A percentile compares a stretch with the other conserved stretches of the same genome.
phyloP scores from a whole-genome alignment of 306 rosid species.

The Prunus fruticosa region DNA sequence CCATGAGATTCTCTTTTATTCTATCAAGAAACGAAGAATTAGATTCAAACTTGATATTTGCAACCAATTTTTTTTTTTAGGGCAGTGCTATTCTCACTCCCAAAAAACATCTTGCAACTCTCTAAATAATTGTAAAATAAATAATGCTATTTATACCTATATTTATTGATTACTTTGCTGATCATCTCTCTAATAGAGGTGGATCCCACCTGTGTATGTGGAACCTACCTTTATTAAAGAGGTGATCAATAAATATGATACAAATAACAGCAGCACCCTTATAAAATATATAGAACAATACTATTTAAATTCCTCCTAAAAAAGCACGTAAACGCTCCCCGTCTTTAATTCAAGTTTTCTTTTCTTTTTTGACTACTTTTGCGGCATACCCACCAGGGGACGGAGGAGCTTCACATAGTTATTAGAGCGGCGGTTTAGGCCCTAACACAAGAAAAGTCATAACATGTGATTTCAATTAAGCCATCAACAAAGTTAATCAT shows the following conservation, averaged over 20 bases:
- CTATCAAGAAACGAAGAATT: neutral
- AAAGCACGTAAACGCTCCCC: neutral
- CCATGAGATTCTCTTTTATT: neutral
- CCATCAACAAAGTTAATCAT: neutral
- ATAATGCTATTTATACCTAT: too few species aligned
- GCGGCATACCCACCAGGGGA: neutral
- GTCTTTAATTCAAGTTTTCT: neutral
- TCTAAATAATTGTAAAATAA: neutral
- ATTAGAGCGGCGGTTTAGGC: neutral
- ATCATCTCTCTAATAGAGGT: too few species aligned
- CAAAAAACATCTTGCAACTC: neutral
- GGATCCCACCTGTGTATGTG: rapidly evolving
- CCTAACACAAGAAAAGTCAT: neutral
- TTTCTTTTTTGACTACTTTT: neutral
- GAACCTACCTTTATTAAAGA: too few species aligned
- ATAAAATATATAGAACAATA: too few species aligned
- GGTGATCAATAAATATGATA: too few species aligned
- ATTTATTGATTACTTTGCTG: too few species aligned
- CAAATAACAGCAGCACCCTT: too few species aligned
- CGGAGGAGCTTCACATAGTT: neutral
- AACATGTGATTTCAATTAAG: neutral
- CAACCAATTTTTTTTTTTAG: neutral
- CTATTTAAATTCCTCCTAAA: neutral
- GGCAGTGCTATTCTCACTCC: neutral
- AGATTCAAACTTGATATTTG: neutral